phyloP scores from a whole-genome alignment of 169 alveolate species.

The Plasmodium ovale region DNA sequence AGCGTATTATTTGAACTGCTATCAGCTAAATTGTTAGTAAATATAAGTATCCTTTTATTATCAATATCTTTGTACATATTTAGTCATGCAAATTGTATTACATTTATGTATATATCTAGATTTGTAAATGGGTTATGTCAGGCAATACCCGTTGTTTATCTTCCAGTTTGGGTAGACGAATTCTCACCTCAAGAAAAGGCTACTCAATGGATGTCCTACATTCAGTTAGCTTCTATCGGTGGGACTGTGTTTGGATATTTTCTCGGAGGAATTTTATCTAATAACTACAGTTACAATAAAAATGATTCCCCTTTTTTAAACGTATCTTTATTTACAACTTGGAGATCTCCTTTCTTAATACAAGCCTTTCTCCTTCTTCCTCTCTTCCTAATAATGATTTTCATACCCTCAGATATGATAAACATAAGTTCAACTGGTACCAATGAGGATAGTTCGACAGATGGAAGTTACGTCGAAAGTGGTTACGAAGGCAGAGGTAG shows the following conservation, averaged over 20 bases:
- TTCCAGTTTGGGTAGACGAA: slow-evolving; percentile 96
- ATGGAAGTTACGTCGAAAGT: background rate
- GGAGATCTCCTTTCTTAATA: slow-evolving; percentile 76
- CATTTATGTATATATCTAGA: slow-evolving; percentile 86
- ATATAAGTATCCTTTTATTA: slow-evolving; percentile 76
- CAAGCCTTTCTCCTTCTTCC: slow-evolving; percentile 58
- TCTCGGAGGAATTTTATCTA: slow-evolving; percentile 60
- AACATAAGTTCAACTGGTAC: slow-evolving; percentile 25
- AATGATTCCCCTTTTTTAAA: slow-evolving; percentile 5
- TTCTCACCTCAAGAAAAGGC: slow-evolving; percentile 91
- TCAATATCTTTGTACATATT: slow-evolving; percentile 79
- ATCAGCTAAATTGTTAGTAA: slow-evolving; percentile 80
- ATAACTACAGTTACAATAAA: slow-evolving; percentile 8
- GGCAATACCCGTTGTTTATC: slow-evolving; percentile 93
- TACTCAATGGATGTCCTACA: slow-evolving; percentile 95
- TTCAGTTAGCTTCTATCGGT: slow-evolving; percentile 91
- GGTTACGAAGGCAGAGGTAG: background rate
- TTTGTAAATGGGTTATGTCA: slow-evolving; percentile 93
- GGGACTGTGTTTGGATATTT: slow-evolving; percentile 89
- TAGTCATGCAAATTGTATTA: slow-evolving; percentile 79
- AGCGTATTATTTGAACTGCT: slow-evolving; percentile 77
- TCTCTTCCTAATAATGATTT: slow-evolving; percentile 44
- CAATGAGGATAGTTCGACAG: background rate
- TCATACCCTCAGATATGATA: slow-evolving; percentile 55
- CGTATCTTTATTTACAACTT: slow-evolving; percentile 26